phyloP scores from a whole-genome alignment of 2,329 filamentous ascomycete genomes.

The Arachnomyces sp. region DNA sequence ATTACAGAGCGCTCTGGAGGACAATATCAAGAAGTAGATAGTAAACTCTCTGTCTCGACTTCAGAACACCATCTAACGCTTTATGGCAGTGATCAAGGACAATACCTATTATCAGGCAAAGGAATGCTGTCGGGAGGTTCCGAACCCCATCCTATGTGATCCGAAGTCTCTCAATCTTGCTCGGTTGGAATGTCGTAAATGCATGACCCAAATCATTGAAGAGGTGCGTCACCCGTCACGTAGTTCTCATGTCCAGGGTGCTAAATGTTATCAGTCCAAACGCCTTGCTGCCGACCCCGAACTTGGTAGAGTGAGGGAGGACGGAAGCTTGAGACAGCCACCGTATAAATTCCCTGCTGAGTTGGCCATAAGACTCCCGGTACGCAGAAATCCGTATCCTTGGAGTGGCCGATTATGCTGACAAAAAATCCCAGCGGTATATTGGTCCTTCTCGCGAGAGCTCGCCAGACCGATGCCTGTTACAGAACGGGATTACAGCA shows the following conservation, averaged over 20 bases:
- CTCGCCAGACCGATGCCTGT: no score
- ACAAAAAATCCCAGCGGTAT: no score
- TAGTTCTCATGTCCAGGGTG: neutral
- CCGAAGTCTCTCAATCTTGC: slow-evolving; percentile 8
- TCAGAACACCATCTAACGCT: neutral
- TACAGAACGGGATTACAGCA: no score
- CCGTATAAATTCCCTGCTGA: slow-evolving; percentile 5
- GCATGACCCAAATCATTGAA: slow-evolving; percentile 12
- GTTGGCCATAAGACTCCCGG: slow-evolving; percentile 8
- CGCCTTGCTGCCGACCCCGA: slow-evolving; percentile 7
- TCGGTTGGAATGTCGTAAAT: slow-evolving; percentile 7
- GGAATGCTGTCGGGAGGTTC: slow-evolving; percentile 2
- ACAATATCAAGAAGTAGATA: slow-evolving; percentile 8
- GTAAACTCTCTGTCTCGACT: neutral
- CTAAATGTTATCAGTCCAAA: slow-evolving; percentile 5
- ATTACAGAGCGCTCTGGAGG: slow-evolving; percentile 27
- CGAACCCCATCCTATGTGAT: slow-evolving; percentile 6
- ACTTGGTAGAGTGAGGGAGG: slow-evolving; percentile 4
- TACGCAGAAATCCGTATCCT: neutral
- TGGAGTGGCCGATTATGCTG: neutral
- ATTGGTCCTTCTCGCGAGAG: no score
- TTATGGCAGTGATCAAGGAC: slow-evolving; percentile 7
- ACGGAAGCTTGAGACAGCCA: slow-evolving; percentile 7
- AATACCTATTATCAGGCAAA: slow-evolving; percentile 5
- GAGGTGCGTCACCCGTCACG: slow-evolving; percentile 1